These are phyloP conservation scores for Salix exigua DNA, from an alignment of 345 rosid genomes.

Conservation along the genomic window DNA sequence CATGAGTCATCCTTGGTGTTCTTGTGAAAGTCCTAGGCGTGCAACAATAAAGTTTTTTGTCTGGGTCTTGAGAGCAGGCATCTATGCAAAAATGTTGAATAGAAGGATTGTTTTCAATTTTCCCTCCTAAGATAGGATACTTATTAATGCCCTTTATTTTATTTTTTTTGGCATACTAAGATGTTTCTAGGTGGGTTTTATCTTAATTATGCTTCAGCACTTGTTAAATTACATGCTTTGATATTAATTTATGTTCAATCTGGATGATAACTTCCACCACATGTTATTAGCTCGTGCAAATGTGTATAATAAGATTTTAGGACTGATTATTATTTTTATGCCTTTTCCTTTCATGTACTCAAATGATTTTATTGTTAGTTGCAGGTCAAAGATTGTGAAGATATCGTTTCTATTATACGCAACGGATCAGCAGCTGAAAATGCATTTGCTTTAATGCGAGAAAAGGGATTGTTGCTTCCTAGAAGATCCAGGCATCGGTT, in stretches of 20 bases:
- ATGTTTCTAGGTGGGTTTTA: not conserved
- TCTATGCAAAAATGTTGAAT: not conserved
- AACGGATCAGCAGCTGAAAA: constrained; percentile 95
- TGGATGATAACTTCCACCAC: not conserved
- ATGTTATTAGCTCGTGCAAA: constrained; percentile 4
- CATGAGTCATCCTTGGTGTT: not conserved
- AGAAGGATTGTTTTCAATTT: not conserved
- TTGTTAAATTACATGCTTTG: not conserved
- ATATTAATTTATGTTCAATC: not conserved
- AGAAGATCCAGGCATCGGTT: constrained; percentile 92
- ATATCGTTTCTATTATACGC: constrained; percentile 73
- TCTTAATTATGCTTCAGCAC: not conserved
- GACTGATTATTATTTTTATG: not conserved
- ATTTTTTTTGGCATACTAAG: not conserved
- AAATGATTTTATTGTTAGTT: constrained; percentile 6
- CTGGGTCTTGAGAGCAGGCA: not conserved
- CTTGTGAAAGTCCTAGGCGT: not conserved
- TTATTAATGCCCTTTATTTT: not conserved
- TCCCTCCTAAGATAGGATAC: not conserved
- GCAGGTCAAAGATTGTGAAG: constrained; percentile 81
- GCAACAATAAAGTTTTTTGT: not conserved
- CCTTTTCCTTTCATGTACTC: constrained; percentile 8
- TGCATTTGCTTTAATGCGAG: constrained; percentile 88
- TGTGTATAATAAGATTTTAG: not conserved
- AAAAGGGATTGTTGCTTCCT: constrained; percentile 85